These are phyloP conservation scores for Epichloe typhina DNA, from an alignment of 2,329 filamentous ascomycete species.

Conservation along the genomic window DNA sequence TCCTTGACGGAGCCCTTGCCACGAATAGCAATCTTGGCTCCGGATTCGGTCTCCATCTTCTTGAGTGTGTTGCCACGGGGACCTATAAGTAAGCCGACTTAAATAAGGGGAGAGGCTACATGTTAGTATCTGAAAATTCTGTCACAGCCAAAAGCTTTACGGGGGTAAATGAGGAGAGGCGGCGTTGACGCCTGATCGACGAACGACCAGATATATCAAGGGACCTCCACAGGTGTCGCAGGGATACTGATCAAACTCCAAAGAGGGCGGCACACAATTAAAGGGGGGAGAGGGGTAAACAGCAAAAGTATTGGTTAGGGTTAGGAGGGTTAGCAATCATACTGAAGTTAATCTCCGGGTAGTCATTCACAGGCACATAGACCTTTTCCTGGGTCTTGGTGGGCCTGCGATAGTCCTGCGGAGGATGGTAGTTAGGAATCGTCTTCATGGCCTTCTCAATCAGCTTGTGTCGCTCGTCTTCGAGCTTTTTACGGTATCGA, in stretches of 20 bases:
- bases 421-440: conserved; percentile 98
- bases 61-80: conserved; percentile 99
- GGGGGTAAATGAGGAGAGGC: neutral
- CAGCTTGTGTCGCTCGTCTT: conserved; percentile 97
- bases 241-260: conserved; percentile 33
- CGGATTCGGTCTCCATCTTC: conserved; percentile 97
- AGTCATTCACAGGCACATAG: conserved; percentile 99
- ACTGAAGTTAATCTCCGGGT: conserved; percentile 99
- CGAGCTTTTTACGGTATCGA: conserved; percentile 92
- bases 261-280: conserved; percentile 12
- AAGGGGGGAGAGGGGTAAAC: conserved; percentile 18
- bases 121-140: conserved; percentile 60
- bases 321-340: conserved; percentile 98
- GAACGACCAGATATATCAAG: conserved; percentile 21
- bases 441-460: conserved; percentile 99
- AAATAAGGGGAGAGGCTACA: conserved; percentile 67
- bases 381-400: conserved; percentile 99
- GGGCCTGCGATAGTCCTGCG: conserved; percentile 93
- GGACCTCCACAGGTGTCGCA: conserved; percentile 16
- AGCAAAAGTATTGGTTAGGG: conserved; percentile 46
- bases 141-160: conserved; percentile 16
- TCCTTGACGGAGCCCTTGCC: conserved; percentile 99
- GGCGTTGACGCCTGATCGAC: conserved; percentile 12
- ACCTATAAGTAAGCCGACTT: conserved; percentile 99
- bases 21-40: conserved; percentile 97